phyloP scores from a whole-genome alignment of 2,329 filamentous ascomycete species.

The Penicillium griseofulvum region DNA sequence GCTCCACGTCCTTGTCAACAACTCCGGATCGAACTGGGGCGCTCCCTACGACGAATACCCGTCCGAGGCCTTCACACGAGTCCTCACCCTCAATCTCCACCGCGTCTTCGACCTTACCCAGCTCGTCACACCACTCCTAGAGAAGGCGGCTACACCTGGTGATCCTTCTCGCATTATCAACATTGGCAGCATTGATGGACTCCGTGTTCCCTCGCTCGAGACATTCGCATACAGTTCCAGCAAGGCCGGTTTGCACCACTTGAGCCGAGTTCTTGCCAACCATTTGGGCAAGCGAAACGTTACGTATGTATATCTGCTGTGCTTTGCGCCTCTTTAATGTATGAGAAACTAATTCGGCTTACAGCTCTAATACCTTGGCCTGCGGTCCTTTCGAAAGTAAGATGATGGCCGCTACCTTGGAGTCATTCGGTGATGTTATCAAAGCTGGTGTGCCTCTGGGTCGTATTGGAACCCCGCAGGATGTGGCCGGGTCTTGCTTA shows the following conservation, averaged over 20 bases:
- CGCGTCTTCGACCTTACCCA: constrained; percentile 51
- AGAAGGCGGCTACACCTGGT: constrained; percentile 45
- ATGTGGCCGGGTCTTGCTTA: constrained; percentile 69
- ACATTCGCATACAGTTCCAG: constrained; percentile 55
- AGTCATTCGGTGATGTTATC: constrained; percentile 50
- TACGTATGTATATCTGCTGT: constrained; percentile 43
- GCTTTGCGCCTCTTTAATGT: neutral
- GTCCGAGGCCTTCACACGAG: constrained; percentile 57
- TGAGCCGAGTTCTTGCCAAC: constrained; percentile 51
- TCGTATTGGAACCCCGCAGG: constrained; percentile 64
- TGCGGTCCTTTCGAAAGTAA: constrained; percentile 63
- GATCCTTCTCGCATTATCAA: constrained; percentile 53
- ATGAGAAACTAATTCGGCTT: constrained; percentile 31
- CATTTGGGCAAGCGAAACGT: constrained; percentile 54
- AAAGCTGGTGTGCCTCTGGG: constrained; percentile 61
- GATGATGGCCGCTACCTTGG: constrained; percentile 55
- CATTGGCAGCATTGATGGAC: constrained; percentile 54
- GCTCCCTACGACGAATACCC: constrained; percentile 59
- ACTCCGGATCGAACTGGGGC: constrained; percentile 55
- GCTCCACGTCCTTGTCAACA: constrained; percentile 51
- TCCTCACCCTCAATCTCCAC: constrained; percentile 56
- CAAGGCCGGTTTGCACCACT: constrained; percentile 54
- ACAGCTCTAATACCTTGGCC: constrained; percentile 63
- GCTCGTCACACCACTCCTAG: constrained; percentile 49
- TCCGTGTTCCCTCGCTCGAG: constrained; percentile 52